Conservation (phyloP, 495 filamentous ascomycete species). For the Echria macrotheca region DNA sequence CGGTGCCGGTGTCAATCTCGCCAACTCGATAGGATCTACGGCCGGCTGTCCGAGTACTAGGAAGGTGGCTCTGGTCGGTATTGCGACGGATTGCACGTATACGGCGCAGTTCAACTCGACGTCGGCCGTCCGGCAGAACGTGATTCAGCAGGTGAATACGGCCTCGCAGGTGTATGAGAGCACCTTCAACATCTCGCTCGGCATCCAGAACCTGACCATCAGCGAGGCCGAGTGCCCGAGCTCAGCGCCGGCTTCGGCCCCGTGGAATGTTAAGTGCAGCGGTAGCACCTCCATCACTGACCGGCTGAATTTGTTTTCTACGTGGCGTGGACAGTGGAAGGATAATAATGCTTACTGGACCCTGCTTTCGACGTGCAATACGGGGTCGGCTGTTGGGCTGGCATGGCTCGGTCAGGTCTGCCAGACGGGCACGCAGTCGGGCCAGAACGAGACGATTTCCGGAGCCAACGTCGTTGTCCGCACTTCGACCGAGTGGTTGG, state of each 20-base stretch:
- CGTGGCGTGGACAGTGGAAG: slow-evolving; percentile 66
- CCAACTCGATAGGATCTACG: slow-evolving; percentile 72
- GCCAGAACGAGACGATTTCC: slow-evolving; percentile 59
- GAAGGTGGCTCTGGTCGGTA: slow-evolving; percentile 84
- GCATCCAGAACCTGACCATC: slow-evolving; percentile 78
- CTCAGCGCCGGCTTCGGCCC: slow-evolving; percentile 54
- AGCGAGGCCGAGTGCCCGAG: slow-evolving; percentile 63
- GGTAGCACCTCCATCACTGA: slow-evolving; percentile 59
- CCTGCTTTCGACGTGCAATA: slow-evolving; percentile 78
- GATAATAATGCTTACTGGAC: slow-evolving; percentile 94
- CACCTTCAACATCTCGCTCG: slow-evolving; percentile 90
- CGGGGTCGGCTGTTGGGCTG: slow-evolving; percentile 80
- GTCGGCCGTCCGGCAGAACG: slow-evolving; percentile 56
- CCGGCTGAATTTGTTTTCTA: slow-evolving; percentile 81
- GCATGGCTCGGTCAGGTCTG: slow-evolving; percentile 93
- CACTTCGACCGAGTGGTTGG: slow-evolving; percentile 85
- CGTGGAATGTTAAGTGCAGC: slow-evolving; percentile 77
- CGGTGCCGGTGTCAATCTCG: slow-evolving; percentile 76
- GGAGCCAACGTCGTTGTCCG: slow-evolving; percentile 87
- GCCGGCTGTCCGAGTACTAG: slow-evolving; percentile 79
- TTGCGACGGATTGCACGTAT: slow-evolving; percentile 91
- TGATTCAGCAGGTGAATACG: slow-evolving; percentile 79
- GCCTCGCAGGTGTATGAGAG: slow-evolving; percentile 83
- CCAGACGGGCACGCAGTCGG: slow-evolving; percentile 48
- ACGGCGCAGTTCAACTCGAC: slow-evolving; percentile 60